Base-by-base conservation (phyloP, 257 asterid genomes). In the Verbascum thapsus region DNA sequence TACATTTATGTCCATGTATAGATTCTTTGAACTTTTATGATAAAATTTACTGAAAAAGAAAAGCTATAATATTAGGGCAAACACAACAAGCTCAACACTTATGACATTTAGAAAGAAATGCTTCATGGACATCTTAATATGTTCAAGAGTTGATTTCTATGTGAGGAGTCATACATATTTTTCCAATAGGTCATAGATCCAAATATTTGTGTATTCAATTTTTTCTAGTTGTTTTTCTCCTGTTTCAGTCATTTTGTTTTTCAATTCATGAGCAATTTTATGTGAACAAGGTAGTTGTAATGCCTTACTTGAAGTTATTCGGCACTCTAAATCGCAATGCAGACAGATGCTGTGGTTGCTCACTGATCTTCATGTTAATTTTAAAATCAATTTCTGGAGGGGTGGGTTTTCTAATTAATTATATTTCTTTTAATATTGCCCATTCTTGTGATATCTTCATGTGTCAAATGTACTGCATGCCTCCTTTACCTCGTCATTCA, bases 181-280 rank as follows among this genome's bases (percentile, higher is more conserved):
- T 53, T 26, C 44, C 34, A 35, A 0, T 53, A 30, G 58, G 58
- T 53, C 18, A 22, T 53, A 35, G 39, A 53, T 53, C 11, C 18
- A 22, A 32, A 23, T 26, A 6, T 53, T 23, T 26, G 23, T 53
- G 41, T 10, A 53, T 53, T 26, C 13, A 35, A 23, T 32, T 53
- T 22, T 13, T 22, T 51, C 5, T 26, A 22, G 15, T 53, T 23
- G 58, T 53, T 53, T 22, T 13, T 53, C 26, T 53, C 23, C 3
- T 9, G 10, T 53, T 26, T 19, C 7, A 10, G 3, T 53, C 11
- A 10, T 26, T 15, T 10, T 53, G 10, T 9, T 53, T 26, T 23
- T 30, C 5, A 12, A 26, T 13, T 10, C 23, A 53, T 11, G 58
- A 12, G 16, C 15, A 10, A 16, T 3, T 22, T 53, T 17, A 53